Conservation (phyloP, 2,329 filamentous ascomycete genomes). For the Diaporthe sp. region DNA sequence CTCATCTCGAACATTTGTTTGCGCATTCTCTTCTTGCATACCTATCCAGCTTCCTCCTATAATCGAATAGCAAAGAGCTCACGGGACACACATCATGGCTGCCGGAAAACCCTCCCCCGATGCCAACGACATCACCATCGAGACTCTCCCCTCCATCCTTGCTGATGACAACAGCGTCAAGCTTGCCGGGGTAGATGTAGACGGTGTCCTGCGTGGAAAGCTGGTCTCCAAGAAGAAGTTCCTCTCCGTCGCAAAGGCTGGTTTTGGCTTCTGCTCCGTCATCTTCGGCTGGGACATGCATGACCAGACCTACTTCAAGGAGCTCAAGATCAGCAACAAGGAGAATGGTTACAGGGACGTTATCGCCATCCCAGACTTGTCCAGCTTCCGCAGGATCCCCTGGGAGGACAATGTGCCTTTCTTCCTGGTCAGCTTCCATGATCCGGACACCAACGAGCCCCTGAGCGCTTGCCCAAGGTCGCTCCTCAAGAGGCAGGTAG, state of each 20-base stretch:
- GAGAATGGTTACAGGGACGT: slow-evolving; percentile 92
- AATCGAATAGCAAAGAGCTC: neutral
- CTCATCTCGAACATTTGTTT: neutral
- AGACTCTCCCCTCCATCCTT: slow-evolving; percentile 77
- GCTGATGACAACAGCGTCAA: slow-evolving; percentile 84
- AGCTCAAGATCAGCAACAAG: slow-evolving; percentile 89
- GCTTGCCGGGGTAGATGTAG: slow-evolving; percentile 88
- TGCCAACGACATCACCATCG: slow-evolving; percentile 64
- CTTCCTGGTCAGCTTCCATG: slow-evolving; percentile 86
- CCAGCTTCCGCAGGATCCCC: slow-evolving; percentile 84
- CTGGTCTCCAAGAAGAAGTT: slow-evolving; percentile 95
- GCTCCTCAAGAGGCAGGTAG: slow-evolving; percentile 76
- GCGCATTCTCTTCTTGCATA: neutral
- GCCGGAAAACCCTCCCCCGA: slow-evolving; percentile 42
- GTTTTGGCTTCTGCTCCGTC: slow-evolving; percentile 95
- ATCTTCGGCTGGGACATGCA: slow-evolving; percentile 99
- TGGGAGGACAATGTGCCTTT: slow-evolving; percentile 92
- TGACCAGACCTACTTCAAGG: slow-evolving; percentile 88
- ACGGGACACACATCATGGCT: slow-evolving; percentile 46
- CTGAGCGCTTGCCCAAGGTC: slow-evolving; percentile 86
- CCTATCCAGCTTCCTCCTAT: neutral
- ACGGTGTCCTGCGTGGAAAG: slow-evolving; percentile 90
- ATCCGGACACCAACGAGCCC: slow-evolving; percentile 81
- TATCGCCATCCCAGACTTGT: slow-evolving; percentile 84
- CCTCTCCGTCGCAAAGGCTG: slow-evolving; percentile 81